A percentile compares a stretch with the other conserved stretches of the same genome.
Conservation (phyloP, 495 filamentous ascomycete genomes). For the Penicillium manginii region DNA sequence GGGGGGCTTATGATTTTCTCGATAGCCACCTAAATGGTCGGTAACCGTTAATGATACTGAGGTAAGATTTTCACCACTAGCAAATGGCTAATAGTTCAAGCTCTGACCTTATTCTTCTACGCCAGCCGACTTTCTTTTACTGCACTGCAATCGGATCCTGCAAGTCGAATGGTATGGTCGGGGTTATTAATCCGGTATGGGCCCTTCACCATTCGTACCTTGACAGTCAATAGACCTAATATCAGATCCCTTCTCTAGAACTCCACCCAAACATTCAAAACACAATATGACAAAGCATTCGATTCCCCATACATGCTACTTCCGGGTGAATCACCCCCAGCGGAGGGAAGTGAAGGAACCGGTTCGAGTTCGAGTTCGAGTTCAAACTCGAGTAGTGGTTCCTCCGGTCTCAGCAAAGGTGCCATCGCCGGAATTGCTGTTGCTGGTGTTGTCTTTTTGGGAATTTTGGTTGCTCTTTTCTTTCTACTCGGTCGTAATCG, state of each 20-base stretch:
- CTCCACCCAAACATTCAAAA: slow-evolving; percentile 31
- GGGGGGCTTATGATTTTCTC: neutral
- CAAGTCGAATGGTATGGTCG: slow-evolving; percentile 45
- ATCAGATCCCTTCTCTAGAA: slow-evolving; percentile 28
- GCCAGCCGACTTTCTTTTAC: slow-evolving; percentile 45
- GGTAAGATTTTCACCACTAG: slow-evolving; percentile 21
- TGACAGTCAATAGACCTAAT: neutral
- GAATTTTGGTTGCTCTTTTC: slow-evolving; percentile 38
- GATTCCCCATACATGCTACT: slow-evolving; percentile 42
- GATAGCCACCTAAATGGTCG: slow-evolving; percentile 40
- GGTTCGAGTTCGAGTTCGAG: slow-evolving; percentile 9
- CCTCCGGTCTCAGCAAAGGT: slow-evolving; percentile 32
- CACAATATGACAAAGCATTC: slow-evolving; percentile 37
- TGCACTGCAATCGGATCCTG: slow-evolving; percentile 47
- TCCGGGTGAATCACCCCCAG: slow-evolving; percentile 42
- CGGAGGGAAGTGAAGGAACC: slow-evolving; percentile 36
- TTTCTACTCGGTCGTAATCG: slow-evolving; percentile 46
- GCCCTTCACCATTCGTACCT: neutral
- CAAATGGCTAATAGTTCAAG: neutral
- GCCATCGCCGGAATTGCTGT: slow-evolving; percentile 45
- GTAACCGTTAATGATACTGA: slow-evolving; percentile 37
- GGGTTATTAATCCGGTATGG: slow-evolving; percentile 45
- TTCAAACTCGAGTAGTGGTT: slow-evolving; percentile 2
- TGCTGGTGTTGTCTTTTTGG: slow-evolving; percentile 36
- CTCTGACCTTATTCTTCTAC: slow-evolving; percentile 3